Base-by-base conservation (phyloP, 78 protist species). In the Corallochytrium limacisporum region DNA sequence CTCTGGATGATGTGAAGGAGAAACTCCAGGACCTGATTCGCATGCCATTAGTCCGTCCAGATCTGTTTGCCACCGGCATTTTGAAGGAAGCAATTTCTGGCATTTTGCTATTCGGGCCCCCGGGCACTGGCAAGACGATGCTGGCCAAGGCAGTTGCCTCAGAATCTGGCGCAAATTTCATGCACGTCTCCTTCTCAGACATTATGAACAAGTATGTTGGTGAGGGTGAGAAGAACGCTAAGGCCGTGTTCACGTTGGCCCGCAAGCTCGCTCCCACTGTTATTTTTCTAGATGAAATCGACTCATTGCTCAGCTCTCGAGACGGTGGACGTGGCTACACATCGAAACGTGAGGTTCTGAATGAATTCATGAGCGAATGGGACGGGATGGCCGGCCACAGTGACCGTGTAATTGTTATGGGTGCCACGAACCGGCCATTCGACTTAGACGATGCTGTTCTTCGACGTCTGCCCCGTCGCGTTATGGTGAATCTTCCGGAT, bases 91-190 rank as follows among this genome's bases (percentile, higher is more conserved):
- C 95, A 1, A 84, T 89, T 85, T 69, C 50, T 55, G 95, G 95
- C 65, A 63, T 90, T 1, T 53, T 90, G 49, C 65, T 90, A 62
- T 86, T 75, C 33, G 95, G 95, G 1, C 94, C 94, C 13, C 91
- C 91, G 0, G 94, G 94, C 13, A 85, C 91, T 4, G 94, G 94
- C 22, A 89, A 89, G 67, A 87, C 92, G 26, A 24, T 88, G 77
- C 82, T 88, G 36, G 93, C 91, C 28, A 88, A 88, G 74, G 93
- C 93, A 0, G 90, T 88, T 3, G 93, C 93, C 6, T 71, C 92
- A 0, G 90, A 85, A 29, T 72, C 83, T 26, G 51, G 47, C 31
- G 69, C 91, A 38, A 83, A 87, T 10, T 89, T 89, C 66, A 80
- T 89, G 72, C 38, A 37, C 59, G 55, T 78, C 37, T 16, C 71